Percentiles rank a stretch among this genome's conserved stretches.
Evolutionary conservation across 352 stramenopile genomes (phyloP).

Genomic region (Globisporangium rhizosaccharum): DNA sequence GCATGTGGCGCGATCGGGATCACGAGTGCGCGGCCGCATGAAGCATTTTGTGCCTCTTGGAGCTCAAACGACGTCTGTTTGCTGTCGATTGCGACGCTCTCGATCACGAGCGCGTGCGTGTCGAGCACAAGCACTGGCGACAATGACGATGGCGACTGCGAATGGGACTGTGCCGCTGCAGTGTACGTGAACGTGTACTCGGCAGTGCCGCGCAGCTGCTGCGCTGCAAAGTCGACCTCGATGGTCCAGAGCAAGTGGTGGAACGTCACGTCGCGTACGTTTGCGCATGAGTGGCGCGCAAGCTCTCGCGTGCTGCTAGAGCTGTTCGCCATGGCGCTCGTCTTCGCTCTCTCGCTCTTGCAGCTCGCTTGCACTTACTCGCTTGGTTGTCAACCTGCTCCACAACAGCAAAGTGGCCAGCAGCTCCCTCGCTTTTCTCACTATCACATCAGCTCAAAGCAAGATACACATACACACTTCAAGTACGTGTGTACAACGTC

Average conservation of each 20-base stretch:
- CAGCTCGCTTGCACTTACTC: too few relatives aligned
- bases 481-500: too few relatives aligned
- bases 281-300: conserved; percentile 70
- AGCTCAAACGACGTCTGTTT: conserved; percentile 26
- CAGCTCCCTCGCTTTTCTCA: too few relatives aligned
- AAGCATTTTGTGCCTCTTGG: conserved; percentile 7
- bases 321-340: too few relatives aligned
- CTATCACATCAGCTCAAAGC: too few relatives aligned
- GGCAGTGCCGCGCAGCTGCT: conserved; percentile 65
- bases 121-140: conserved; percentile 63
- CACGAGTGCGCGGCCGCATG: conserved; percentile 54
- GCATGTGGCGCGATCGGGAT: conserved; percentile 33
- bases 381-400: too few relatives aligned
- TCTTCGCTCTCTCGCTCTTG: too few relatives aligned
- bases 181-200: conserved; percentile 77
- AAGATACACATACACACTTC: too few relatives aligned
- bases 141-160: too few relatives aligned
- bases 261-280: conserved; percentile 72
- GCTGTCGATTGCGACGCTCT: conserved; percentile 42
- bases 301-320: conserved; percentile 5
- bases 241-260: conserved; percentile 84
- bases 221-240: conserved; percentile 73
- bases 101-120: conserved; percentile 73
- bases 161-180: conserved; percentile 6
- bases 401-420: too few relatives aligned